Evolutionary conservation across 1,284 basidiomycete species (phyloP).

Genomic region (Lentinus polychrous): DNA sequence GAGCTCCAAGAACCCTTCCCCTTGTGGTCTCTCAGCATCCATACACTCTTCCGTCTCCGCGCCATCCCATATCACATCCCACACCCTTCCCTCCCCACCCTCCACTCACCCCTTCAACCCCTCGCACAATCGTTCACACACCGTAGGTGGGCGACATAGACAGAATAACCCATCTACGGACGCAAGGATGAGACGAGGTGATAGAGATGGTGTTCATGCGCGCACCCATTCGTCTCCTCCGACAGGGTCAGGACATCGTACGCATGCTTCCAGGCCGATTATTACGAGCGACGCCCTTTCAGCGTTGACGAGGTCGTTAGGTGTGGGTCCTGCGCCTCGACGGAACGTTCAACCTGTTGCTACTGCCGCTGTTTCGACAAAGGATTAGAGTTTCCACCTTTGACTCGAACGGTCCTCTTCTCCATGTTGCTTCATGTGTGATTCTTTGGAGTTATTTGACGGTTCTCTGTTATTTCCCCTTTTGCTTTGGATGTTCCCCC

Average conservation of each 20-base stretch:
- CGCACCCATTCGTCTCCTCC: constrained; percentile 65
- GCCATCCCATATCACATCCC: constrained; percentile 25
- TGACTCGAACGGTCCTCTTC: neutral
- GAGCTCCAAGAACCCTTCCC: constrained; percentile 9
- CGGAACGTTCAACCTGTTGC: constrained; percentile 10
- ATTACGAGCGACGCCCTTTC: constrained; percentile 64
- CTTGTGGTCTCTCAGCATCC: constrained; percentile 29
- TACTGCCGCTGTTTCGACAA: constrained; percentile 13
- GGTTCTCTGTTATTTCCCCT: neutral
- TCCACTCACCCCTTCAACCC: constrained; percentile 21
- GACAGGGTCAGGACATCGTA: constrained; percentile 20
- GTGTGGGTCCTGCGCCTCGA: constrained; percentile 23
- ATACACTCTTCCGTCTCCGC: constrained; percentile 40
- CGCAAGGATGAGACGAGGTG: constrained; percentile 14
- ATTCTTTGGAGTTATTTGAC: no score
- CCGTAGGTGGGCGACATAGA: constrained; percentile 33
- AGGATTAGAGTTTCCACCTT: constrained; percentile 13
- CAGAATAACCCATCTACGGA: constrained; percentile 22
- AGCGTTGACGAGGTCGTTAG: constrained; percentile 53
- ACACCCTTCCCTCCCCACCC: constrained; percentile 19
- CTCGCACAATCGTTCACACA: constrained; percentile 46
- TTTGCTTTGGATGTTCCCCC: neutral
- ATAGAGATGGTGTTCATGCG: constrained; percentile 29
- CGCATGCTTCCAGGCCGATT: constrained; percentile 51
- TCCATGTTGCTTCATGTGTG: no score